Percentiles rank a stretch among this genome's conserved stretches.
These are phyloP conservation scores for Tetraselmis chui DNA, from an alignment of 139 green algal genomes.

Conservation along the genomic window DNA sequence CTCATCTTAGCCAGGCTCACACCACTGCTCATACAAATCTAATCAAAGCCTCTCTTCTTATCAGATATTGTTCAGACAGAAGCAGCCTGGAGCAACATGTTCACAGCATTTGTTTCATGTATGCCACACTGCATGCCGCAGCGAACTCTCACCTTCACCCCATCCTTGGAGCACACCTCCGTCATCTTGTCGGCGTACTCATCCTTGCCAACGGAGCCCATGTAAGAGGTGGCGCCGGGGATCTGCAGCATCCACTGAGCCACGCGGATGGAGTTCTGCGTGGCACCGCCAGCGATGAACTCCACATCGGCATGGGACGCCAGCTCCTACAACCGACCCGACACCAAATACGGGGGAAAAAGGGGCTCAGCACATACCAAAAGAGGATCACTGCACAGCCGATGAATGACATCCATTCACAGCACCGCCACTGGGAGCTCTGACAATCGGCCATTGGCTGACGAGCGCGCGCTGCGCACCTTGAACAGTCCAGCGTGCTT, in stretches of 20 bases:
- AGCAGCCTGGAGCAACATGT: too few species aligned
- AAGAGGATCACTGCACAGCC: not conserved
- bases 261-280: slow-evolving; percentile 95
- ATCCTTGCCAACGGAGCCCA: slow-evolving; percentile 96
- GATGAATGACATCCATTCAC: not conserved
- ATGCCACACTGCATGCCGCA: too few species aligned
- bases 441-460: not conserved
- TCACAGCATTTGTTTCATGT: too few species aligned
- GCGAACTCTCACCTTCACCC: slow-evolving; percentile 64
- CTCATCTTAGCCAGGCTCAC: too few species aligned
- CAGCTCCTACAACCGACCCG: slow-evolving; percentile 59
- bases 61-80: too few species aligned
- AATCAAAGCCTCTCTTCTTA: too few species aligned
- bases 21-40: not conserved
- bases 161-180: slow-evolving; percentile 56
- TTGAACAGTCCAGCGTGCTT: slow-evolving; percentile 90
- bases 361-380: not conserved
- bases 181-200: slow-evolving; percentile 80
- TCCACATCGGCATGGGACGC: slow-evolving; percentile 67
- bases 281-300: slow-evolving; percentile 96
- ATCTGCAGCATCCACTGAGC: slow-evolving; percentile 95
- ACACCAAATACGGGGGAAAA: not conserved
- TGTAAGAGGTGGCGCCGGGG: slow-evolving; percentile 77
- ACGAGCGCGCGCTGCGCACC: slow-evolving; percentile 24
- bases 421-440: not conserved